phyloP scores from a whole-genome alignment of 305 asterid genomes.

The Solanum aculeatissimum region DNA sequence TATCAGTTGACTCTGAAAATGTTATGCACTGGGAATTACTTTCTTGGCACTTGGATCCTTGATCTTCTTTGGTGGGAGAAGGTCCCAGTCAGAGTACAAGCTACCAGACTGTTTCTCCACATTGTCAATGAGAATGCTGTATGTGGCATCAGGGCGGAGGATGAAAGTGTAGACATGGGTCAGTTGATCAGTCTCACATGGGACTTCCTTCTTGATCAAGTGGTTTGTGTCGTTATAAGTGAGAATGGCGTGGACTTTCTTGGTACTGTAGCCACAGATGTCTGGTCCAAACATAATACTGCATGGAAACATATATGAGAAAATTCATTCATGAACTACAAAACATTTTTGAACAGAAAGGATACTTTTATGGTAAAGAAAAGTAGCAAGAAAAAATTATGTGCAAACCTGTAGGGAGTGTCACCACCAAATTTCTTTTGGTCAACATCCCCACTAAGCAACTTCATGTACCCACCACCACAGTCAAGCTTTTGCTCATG shows the following conservation, averaged over 20 bases:
- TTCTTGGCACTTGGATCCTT: slow-evolving; percentile 96
- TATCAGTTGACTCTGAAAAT: background rate
- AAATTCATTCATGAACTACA: slow-evolving; percentile 2
- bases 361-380: background rate
- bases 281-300: slow-evolving; percentile 99
- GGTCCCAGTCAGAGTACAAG: slow-evolving; percentile 88
- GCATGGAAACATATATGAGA: slow-evolving; percentile 18
- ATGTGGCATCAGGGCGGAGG: slow-evolving; percentile 92
- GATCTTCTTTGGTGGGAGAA: slow-evolving; percentile 77
- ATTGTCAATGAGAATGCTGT: slow-evolving; percentile 84
- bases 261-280: slow-evolving; percentile 87
- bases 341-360: background rate
- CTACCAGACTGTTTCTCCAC: slow-evolving; percentile 91
- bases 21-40: slow-evolving; percentile 23
- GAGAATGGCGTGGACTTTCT: slow-evolving; percentile 91
- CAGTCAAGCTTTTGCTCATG: slow-evolving; percentile 99
- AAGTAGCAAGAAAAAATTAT: background rate
- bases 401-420: slow-evolving; percentile 83
- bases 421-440: slow-evolving; percentile 96
- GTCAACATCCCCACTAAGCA: slow-evolving; percentile 78
- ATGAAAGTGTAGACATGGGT: slow-evolving; percentile 82
- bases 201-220: slow-evolving; percentile 92
- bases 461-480: slow-evolving; percentile 99
- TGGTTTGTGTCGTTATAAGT: slow-evolving; percentile 63
- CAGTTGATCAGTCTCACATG: slow-evolving; percentile 96